Conservation (phyloP, 345 rosid species). For the Pistacia integerrima region DNA sequence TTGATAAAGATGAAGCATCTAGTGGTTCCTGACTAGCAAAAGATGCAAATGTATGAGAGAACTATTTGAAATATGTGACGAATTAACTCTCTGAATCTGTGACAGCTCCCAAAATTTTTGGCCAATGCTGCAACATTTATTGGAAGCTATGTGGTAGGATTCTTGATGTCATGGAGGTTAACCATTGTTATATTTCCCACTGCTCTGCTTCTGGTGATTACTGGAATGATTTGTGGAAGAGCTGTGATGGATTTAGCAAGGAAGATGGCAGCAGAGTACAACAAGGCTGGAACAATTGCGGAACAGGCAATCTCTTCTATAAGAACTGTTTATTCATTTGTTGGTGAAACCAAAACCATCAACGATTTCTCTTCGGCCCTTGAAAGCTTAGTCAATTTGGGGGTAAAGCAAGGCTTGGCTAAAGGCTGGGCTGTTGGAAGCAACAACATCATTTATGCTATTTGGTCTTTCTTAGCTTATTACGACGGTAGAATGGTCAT, state of each 20-base stretch:
- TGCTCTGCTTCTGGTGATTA: conserved; percentile 61
- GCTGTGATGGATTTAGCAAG: conserved; percentile 63
- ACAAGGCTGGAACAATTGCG: conserved; percentile 3
- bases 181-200: conserved; percentile 80
- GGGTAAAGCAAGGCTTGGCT: neutral
- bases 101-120: conserved; percentile 76
- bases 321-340: no score
- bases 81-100: neutral
- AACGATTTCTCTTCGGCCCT: no score
- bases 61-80: neutral
- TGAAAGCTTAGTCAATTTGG: neutral
- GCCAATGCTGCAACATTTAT: conserved; percentile 56
- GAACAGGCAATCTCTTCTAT: no score
- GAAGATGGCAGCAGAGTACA: conserved; percentile 43
- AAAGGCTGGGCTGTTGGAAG: neutral
- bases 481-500: no score
- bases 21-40: no score
- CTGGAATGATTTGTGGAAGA: conserved; percentile 76
- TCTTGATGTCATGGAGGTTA: conserved; percentile 69
- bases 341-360: neutral
- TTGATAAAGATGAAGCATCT: no score
- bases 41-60: neutral
- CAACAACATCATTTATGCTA: no score
- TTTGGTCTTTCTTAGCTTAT: no score
- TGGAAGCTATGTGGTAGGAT: conserved; percentile 63